Conservation (phyloP, 306 rosid genomes). For the Mimosa bimucronata region DNA sequence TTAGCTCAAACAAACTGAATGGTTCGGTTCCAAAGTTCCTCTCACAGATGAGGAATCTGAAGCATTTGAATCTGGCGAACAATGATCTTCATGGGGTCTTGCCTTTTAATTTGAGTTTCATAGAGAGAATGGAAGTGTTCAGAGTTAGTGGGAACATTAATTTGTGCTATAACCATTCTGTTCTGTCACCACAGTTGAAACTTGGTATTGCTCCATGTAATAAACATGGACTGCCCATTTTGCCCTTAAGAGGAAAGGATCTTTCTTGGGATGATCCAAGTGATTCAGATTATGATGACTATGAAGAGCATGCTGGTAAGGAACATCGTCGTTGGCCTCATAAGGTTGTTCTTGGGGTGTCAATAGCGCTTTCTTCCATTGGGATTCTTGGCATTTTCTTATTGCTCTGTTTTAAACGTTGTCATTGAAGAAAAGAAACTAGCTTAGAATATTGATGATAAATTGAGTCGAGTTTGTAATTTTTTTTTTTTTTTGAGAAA, state of each 20-base stretch:
- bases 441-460: constrained; percentile 43
- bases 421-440: constrained; percentile 53
- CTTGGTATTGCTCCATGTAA: constrained; percentile 86
- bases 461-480: constrained; percentile 32
- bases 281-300: constrained; percentile 49
- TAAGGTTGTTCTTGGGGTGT: constrained; percentile 89
- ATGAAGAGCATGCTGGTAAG: constrained; percentile 35
- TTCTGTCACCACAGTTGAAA: constrained; percentile 71
- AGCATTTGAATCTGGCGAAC: constrained; percentile 72
- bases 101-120: constrained; percentile 73
- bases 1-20: constrained; percentile 78
- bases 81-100: constrained; percentile 67
- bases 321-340: constrained; percentile 73
- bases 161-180: constrained; percentile 76
- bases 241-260: constrained; percentile 71
- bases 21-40: constrained; percentile 77
- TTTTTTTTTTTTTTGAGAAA: constrained; percentile 52
- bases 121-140: constrained; percentile 53
- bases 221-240: constrained; percentile 72
- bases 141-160: constrained; percentile 67
- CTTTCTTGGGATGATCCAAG: constrained; percentile 43
- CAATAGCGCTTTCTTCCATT: constrained; percentile 81
- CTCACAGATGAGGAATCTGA: constrained; percentile 61
- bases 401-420: constrained; percentile 72
- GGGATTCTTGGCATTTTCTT: constrained; percentile 78